phyloP scores from a whole-genome alignment of 805 yeast genomes.

The Candida silvicultrix region DNA sequence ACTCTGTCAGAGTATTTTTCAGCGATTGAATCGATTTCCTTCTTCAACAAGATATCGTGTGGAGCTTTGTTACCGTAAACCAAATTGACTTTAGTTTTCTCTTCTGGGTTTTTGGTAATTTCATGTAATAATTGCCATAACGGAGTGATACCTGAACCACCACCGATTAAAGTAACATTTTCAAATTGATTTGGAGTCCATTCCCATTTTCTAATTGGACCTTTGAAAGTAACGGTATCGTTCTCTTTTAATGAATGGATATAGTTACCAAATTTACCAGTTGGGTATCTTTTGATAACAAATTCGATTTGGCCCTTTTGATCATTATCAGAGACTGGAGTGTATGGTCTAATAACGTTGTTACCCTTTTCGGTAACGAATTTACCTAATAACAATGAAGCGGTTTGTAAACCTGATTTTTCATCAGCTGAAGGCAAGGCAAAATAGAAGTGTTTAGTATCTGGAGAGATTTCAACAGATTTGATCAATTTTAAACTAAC shows the following conservation, averaged over 20 bases:
- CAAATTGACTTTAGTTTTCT: slow-evolving; percentile 82
- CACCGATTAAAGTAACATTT: slow-evolving; percentile 80
- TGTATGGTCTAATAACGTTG: slow-evolving; percentile 71
- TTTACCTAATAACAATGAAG: slow-evolving; percentile 79
- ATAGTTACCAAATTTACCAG: slow-evolving; percentile 80
- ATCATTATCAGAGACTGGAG: slow-evolving; percentile 73
- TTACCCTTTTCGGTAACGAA: slow-evolving; percentile 77
- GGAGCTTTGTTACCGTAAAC: slow-evolving; percentile 75
- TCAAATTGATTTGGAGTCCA: slow-evolving; percentile 84
- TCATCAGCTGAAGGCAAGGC: slow-evolving; percentile 62
- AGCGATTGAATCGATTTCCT: slow-evolving; percentile 67
- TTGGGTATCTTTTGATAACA: slow-evolving; percentile 77
- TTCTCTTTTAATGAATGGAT: slow-evolving; percentile 62
- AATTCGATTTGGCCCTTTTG: slow-evolving; percentile 72
- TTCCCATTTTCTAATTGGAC: slow-evolving; percentile 88
- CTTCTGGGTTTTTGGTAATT: slow-evolving; percentile 72
- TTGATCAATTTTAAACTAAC: slow-evolving; percentile 55
- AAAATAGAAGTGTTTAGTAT: slow-evolving; percentile 66
- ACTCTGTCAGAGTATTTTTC: slow-evolving; percentile 71
- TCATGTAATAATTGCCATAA: slow-evolving; percentile 80
- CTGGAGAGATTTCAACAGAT: slow-evolving; percentile 44
- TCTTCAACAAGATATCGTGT: slow-evolving; percentile 75
- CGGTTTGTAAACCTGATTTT: slow-evolving; percentile 69
- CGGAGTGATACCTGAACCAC: slow-evolving; percentile 97
- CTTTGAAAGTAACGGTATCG: slow-evolving; percentile 87